These are phyloP conservation scores for Trypanosomatidae sp. DNA, from an alignment of 208 protist genomes.

Conservation along the genomic window DNA sequence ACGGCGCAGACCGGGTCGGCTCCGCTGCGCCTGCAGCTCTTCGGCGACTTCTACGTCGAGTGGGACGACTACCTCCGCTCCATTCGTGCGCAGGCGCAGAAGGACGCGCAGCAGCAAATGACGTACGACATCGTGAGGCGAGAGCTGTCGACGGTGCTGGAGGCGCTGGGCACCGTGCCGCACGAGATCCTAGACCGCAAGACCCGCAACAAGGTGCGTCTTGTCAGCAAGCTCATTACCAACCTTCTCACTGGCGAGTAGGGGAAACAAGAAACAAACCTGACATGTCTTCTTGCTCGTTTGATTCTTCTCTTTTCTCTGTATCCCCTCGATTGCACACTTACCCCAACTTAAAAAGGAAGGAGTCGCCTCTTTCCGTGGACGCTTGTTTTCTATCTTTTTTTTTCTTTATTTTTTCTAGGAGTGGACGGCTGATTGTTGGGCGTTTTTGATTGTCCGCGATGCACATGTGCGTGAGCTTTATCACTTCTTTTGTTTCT, in stretches of 20 bases:
- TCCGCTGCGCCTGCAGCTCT: slow-evolving; percentile 62
- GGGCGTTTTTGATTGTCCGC: too few species aligned
- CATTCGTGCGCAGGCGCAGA: slow-evolving; percentile 52
- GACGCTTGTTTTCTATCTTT: too few species aligned
- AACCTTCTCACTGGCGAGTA: slow-evolving; percentile 47
- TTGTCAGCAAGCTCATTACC: slow-evolving; percentile 65
- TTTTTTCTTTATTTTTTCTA: too few species aligned
- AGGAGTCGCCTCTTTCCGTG: too few species aligned
- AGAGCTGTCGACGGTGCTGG: slow-evolving; percentile 58
- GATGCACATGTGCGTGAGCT: too few species aligned
- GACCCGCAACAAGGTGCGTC: slow-evolving; percentile 66
- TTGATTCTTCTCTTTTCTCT: too few species aligned
- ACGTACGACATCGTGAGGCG: slow-evolving; percentile 61
- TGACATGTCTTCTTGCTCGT: background rate
- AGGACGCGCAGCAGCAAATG: slow-evolving; percentile 33
- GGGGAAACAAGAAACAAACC: background rate
- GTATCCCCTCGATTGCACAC: background rate
- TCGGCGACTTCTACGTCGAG: slow-evolving; percentile 84
- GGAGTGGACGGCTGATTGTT: too few species aligned
- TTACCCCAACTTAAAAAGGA: too few species aligned
- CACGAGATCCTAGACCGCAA: slow-evolving; percentile 57
- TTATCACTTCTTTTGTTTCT: background rate
- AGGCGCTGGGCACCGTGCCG: slow-evolving; percentile 50
- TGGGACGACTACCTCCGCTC: slow-evolving; percentile 83
- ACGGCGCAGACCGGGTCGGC: slow-evolving; percentile 41